phyloP scores from a whole-genome alignment of 2,329 filamentous ascomycete genomes.

The Thelonectria discophora region DNA sequence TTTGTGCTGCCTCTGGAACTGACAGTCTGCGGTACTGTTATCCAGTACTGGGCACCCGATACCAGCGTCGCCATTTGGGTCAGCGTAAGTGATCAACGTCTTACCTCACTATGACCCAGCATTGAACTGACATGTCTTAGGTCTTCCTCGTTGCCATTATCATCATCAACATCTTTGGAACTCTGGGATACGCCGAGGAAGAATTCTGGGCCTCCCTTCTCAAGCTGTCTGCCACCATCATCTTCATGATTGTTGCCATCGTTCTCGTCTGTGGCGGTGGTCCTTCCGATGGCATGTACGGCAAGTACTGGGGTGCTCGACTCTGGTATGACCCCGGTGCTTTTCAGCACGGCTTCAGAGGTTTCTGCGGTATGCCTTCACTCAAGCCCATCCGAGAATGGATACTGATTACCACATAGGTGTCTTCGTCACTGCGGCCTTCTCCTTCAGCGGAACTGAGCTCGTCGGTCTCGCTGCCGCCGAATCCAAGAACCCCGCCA shows the following conservation, averaged over 20 bases:
- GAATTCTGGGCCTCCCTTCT: slow-evolving; percentile 67
- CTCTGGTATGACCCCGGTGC: slow-evolving; percentile 61
- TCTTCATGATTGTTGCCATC: slow-evolving; percentile 71
- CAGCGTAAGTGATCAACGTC: slow-evolving; percentile 41
- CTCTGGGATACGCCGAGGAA: slow-evolving; percentile 65
- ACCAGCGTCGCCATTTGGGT: slow-evolving; percentile 63
- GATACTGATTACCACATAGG: slow-evolving; percentile 11
- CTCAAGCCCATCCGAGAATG: fast-evolving
- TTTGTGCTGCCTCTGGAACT: slow-evolving; percentile 58
- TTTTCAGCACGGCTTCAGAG: slow-evolving; percentile 79
- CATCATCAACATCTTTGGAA: slow-evolving; percentile 65
- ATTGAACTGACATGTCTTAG: slow-evolving; percentile 13
- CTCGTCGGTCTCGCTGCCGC: slow-evolving; percentile 79
- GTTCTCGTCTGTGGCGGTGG: slow-evolving; percentile 69
- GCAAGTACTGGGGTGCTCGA: slow-evolving; percentile 59
- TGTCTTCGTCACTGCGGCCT: slow-evolving; percentile 71
- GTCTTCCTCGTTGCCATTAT: slow-evolving; percentile 63
- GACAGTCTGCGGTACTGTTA: slow-evolving; percentile 59
- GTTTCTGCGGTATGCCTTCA: slow-evolving; percentile 72
- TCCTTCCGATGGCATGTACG: slow-evolving; percentile 56
- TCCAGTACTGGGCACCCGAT: slow-evolving; percentile 57
- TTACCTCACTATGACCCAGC: not conserved
- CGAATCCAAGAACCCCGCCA: slow-evolving; percentile 74
- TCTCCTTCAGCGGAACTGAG: slow-evolving; percentile 77
- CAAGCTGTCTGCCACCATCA: slow-evolving; percentile 65